These are phyloP conservation scores for Biscutella auriculata DNA, from an alignment of 441 rosid species.

Conservation along the genomic window DNA sequence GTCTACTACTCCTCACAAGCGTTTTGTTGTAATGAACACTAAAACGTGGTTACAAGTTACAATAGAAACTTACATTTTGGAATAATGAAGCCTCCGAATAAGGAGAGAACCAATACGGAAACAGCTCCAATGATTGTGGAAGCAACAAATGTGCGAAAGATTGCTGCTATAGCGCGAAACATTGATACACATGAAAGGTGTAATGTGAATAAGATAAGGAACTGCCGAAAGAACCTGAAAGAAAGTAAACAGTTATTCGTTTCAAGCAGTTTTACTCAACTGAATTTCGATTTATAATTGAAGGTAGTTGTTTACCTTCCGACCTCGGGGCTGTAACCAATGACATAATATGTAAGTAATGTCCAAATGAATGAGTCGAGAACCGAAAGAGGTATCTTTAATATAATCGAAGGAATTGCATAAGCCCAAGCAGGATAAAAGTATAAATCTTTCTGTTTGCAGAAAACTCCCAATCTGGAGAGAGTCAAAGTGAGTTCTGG, in stretches of 20 bases:
- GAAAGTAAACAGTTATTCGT: not conserved
- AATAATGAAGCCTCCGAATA: constrained; percentile 45
- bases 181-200: constrained; percentile 42
- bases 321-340: constrained; percentile 51
- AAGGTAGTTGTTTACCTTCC: constrained; percentile 26
- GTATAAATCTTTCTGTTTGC: constrained; percentile 43
- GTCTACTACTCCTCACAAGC: not conserved
- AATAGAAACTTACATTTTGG: constrained; percentile 29
- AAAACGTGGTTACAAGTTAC: not conserved
- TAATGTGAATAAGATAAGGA: constrained; percentile 33
- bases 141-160: constrained; percentile 32
- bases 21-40: not conserved
- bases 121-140: constrained; percentile 18
- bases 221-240: constrained; percentile 30
- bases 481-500: constrained; percentile 47
- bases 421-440: constrained; percentile 68
- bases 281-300: not conserved
- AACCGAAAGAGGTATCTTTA: constrained; percentile 54
- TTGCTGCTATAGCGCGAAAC: constrained; percentile 45
- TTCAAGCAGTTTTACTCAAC: not conserved
- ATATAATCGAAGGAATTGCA: constrained; percentile 35
- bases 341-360: constrained; percentile 48
- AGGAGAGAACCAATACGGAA: constrained; percentile 17
- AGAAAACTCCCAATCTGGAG: constrained; percentile 39
- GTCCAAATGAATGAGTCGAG: constrained; percentile 53